These are phyloP conservation scores for Coniochaeta sp. DNA, from an alignment of 2,329 filamentous ascomycete species.

Conservation along the genomic window DNA sequence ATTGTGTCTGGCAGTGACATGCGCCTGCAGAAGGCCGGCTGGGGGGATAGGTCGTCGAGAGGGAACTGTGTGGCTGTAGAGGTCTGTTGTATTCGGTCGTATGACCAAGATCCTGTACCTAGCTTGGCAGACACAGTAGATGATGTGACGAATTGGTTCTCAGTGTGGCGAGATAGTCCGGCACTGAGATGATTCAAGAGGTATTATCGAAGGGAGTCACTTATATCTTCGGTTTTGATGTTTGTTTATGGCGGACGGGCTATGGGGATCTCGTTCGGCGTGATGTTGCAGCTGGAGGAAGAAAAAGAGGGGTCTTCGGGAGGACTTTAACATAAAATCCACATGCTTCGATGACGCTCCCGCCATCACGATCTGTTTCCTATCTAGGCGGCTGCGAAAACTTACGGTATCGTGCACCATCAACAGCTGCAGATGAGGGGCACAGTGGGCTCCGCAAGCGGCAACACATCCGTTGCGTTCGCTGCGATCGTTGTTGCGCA, in stretches of 20 bases:
- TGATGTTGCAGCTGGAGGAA: not conserved
- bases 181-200: not conserved
- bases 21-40: not conserved
- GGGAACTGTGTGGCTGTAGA: not conserved
- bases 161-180: not conserved
- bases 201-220: not conserved
- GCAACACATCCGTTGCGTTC: not conserved
- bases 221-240: not conserved
- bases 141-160: not conserved
- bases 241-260: not conserved
- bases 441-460: not conserved
- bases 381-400: not conserved
- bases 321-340: not conserved
- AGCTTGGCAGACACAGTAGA: too few relatives aligned
- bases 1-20: slow-evolving; percentile 18
- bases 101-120: too few relatives aligned
- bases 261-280: not conserved
- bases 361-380: not conserved
- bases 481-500: too few relatives aligned
- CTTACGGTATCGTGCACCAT: not conserved
- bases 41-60: not conserved
- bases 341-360: not conserved
- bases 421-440: not conserved
- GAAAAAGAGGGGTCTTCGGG: not conserved
- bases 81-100: not conserved